Conservation (phyloP, 1,139 yeast genomes). For the Spencermartinsiella ligniputridi region DNA sequence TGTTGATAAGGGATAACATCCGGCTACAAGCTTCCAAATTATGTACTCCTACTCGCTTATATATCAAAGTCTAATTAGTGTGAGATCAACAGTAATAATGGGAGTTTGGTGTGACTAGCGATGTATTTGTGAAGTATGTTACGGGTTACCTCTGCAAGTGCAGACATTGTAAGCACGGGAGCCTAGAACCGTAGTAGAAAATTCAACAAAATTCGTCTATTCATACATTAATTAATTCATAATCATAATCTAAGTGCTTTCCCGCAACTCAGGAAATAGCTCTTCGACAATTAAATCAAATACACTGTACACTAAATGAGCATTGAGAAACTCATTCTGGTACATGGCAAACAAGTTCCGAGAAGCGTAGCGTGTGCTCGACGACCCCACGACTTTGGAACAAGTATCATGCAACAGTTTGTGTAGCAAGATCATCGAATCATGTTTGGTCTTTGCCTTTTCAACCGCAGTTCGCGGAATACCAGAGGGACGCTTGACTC, state of each 20-base stretch:
- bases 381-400: conserved; percentile 69
- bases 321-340: conserved; percentile 69
- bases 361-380: conserved; percentile 63
- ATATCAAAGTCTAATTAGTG: no score
- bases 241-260: no score
- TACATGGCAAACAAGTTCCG: conserved; percentile 56
- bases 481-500: conserved; percentile 30
- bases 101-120: no score
- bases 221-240: background rate
- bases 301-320: conserved; percentile 56
- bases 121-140: no score
- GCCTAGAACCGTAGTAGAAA: background rate
- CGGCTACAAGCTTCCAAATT: no score
- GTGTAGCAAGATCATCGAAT: conserved; percentile 55
- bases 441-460: conserved; percentile 49
- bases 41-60: no score
- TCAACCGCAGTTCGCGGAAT: conserved; percentile 47
- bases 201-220: no score
- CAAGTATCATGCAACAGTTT: conserved; percentile 59
- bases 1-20: no score
- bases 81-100: no score
- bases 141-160: background rate
- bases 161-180: background rate
- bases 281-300: conserved; percentile 48
- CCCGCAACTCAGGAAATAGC: conserved; percentile 32